phyloP scores from a whole-genome alignment of 2,329 filamentous ascomycete species.

The Westerdykella aurantiaca region DNA sequence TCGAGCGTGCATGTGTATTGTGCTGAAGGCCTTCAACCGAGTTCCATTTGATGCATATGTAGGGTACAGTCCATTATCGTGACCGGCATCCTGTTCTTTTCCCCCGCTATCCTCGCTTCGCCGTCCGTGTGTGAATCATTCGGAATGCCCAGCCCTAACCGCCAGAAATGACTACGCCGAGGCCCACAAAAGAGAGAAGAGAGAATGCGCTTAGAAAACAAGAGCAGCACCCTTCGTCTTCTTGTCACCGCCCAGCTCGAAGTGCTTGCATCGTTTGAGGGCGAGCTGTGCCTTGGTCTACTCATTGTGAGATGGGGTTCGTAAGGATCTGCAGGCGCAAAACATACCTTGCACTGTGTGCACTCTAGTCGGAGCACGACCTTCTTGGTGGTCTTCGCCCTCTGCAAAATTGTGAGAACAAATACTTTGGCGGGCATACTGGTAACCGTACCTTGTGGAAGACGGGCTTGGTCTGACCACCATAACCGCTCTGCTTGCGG shows the following conservation, averaged over 20 bases:
- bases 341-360: constrained; percentile 71
- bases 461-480: constrained; percentile 99
- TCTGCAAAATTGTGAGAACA: constrained; percentile 49
- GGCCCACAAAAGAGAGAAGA: constrained; percentile 37
- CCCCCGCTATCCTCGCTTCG: constrained; percentile 23
- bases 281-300: constrained; percentile 90
- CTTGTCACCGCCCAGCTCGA: constrained; percentile 99
- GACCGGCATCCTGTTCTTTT: constrained; percentile 30
- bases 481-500: constrained; percentile 93
- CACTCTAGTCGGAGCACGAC: constrained; percentile 97
- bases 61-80: constrained; percentile 36
- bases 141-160: constrained; percentile 29
- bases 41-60: constrained; percentile 39
- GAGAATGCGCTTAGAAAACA: constrained; percentile 80
- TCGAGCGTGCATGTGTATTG: background rate
- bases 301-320: constrained; percentile 9
- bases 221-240: constrained; percentile 99
- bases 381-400: constrained; percentile 99
- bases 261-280: constrained; percentile 99
- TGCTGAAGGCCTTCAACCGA: constrained; percentile 28
- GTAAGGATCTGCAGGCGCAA: too few relatives aligned
- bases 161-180: constrained; percentile 36
- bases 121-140: constrained; percentile 25
- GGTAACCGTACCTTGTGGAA: constrained; percentile 67
- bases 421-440: background rate